Base-by-base conservation (phyloP, 305 asterid genomes). In the Plantago coronopus region DNA sequence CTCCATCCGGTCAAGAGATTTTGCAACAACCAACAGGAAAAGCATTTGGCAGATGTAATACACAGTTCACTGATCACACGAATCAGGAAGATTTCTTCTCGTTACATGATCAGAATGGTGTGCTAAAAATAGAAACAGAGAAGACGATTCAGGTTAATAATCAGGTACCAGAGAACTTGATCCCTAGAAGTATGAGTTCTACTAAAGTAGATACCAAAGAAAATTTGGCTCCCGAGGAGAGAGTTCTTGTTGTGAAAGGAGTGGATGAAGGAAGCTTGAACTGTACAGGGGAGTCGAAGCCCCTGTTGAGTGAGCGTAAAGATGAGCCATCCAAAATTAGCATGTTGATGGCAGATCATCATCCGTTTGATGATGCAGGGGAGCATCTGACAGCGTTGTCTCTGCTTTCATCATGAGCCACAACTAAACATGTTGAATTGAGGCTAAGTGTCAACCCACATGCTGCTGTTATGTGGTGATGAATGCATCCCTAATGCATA, bases 31-130 rank as follows among this genome's bases (percentile, higher is more conserved):
- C 86, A 48, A 61, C 86, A 4, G 3, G 5, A 0, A 81, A 62
- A 61, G 21, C 81, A 54, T 75, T 76, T 55, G 78, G 48, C 31
- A 72, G 88, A 58, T 78, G 82, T 79, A 78, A 83, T 56, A 87
- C 95, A 8, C 84, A 81, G 54, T 81, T 69, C 68, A 72, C 58
- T 50, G 57, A 74, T 21, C 73, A 71, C 67, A 73, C 73, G 69
- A 63, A 61, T 51, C 72, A 63, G 17, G 76, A 87, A 27, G 71
- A 78, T 25, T 49, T 49, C 64, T 63, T 74, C 54, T 23, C 79
- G 8, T 15, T 25, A 47, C 22, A 74, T 17, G 66, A 65, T 11
- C 68, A 69, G 56, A 69, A 55, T 4, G 22, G 29, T 9, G 55
- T 8, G 29, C 58, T 19, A 46, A 46, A 74, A 42, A 11, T 59